Evolutionary conservation across 768 basidiomycete genomes (phyloP), one percentile per base, ranked within the genome.

Genomic region (Suillus plorans): DNA sequence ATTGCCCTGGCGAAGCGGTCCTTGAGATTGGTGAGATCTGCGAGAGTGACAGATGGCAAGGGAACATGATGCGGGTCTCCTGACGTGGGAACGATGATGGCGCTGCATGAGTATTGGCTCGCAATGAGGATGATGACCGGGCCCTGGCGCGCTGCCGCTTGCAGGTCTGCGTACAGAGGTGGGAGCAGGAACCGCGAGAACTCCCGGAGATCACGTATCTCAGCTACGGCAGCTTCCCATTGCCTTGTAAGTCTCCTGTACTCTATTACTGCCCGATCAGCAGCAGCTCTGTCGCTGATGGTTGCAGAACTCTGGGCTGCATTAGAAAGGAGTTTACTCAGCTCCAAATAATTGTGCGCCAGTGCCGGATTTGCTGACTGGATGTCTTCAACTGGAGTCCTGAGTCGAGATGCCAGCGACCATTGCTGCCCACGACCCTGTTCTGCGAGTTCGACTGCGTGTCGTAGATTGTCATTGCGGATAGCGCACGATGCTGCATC

Each of bases 381-480:
- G 2, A 76, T 65, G 53, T 66, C 64, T 60, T 76, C 73, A 8
- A 73, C 28, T 13, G 74, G 69, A 6, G 70, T 68, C 2, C 68
- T 69, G 12, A 74, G 70, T 25, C 71, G 66, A 20, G 69, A 60
- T 2, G 74, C 42, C 56, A 75, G 72, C 31, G 67, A 68, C 74
- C 75, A 76, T 4, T 73, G 68, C 13, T 74, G 62, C 5, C 70
- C 45, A 47, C 45, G 45, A 1, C 45, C 45, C 45, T 47, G 45
- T 69, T 76, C 75, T 39, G 71, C 55, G 65, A 74, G 72, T 64
- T 74, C 72, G 0, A 73, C 20, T 10, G 74, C 73, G 16, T 49
- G 61, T 42, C 64, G 57, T n/a, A 25, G 37, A 31, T 67, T 59
- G 13, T 42, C 20, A 9, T 42, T 8, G n/a, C 9, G 39, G 52